Conservation (phyloP, 495 filamentous ascomycete genomes). For the Lichenothelia convexa region DNA sequence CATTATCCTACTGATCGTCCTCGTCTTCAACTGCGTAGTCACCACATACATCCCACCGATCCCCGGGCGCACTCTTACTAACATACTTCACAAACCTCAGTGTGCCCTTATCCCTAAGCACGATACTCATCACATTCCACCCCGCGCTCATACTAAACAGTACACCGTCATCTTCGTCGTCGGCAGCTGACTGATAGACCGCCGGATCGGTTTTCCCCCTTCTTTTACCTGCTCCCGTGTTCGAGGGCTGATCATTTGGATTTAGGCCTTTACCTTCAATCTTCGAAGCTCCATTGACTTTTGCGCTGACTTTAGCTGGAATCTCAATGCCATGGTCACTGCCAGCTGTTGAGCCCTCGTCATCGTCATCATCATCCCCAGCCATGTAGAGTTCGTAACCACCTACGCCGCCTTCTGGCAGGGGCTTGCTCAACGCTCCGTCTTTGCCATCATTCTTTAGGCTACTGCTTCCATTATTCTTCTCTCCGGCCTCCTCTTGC, state of each 20-base stretch:
- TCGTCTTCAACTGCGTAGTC: slow-evolving; percentile 33
- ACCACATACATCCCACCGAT: slow-evolving; percentile 81
- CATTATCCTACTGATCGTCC: background rate
- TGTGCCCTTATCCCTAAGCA: slow-evolving; percentile 69
- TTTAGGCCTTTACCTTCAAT: no score
- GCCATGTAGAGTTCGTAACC: slow-evolving; percentile 91
- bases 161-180: slow-evolving; percentile 53
- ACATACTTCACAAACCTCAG: slow-evolving; percentile 96
- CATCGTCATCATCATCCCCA: slow-evolving; percentile 54
- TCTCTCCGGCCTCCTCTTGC: slow-evolving; percentile 4
- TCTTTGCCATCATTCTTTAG: no score
- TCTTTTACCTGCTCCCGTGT: slow-evolving; percentile 19
- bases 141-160: slow-evolving; percentile 72
- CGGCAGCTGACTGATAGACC: slow-evolving; percentile 45
- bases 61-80: slow-evolving; percentile 58
- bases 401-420: slow-evolving; percentile 45
- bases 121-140: slow-evolving; percentile 82
- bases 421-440: no score
- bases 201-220: slow-evolving; percentile 37
- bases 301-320: slow-evolving; percentile 8
- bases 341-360: slow-evolving; percentile 32
- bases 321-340: slow-evolving; percentile 10
- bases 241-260: slow-evolving; percentile 3
- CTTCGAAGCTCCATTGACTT: no score
- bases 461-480: background rate